Evolutionary conservation across 1,284 basidiomycete species (phyloP), one percentile per base, ranked within the genome.

Genomic region (Lignosus rhinocerotis): DNA sequence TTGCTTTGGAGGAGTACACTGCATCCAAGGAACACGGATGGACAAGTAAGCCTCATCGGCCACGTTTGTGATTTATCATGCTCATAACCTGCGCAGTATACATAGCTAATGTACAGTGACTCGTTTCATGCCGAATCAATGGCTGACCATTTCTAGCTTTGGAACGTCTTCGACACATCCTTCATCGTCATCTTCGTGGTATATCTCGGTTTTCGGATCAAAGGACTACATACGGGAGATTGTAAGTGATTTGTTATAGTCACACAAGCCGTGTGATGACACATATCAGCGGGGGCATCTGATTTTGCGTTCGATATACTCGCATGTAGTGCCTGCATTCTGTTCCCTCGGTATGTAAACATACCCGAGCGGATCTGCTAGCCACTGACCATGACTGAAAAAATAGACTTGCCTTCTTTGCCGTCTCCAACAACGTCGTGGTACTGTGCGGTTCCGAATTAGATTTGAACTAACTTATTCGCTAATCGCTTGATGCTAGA

Each of bases 121-220:
- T 33, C 5, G 11, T 16, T 4, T 25, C 41, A 19, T 43, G 41
- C 9, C 6, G 17, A 17, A 7, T 17, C 5, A 19, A 16, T 6
- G 11, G 41, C 53, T 58, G 45, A 44, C 25, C 6, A 50, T 54
- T 51, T 33, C 33, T 56, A 89, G 87, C 85, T 92, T 71, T 95
- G 93, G 93, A 95, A 94, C 69, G 87, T 86, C 1, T 93, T 95
- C 65, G 94, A 95, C 69, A 83, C 91, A 6, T 77, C 84, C 0
- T 94, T 93, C 72, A 81, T 93, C 51, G 61, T 83, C 36, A 80
- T 95, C 45, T 93, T 92, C 72, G 65, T 92, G 21, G 76, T 79
- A 3, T 96, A 93, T 71, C 72, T 91, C 6, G 76, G 70, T 12
- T 75, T 93, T 49, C 82, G 93, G 43, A 75, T 87, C 46, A 82